phyloP scores from a whole-genome alignment of 2,329 filamentous ascomycete species.

The Colletotrichum aenigma region DNA sequence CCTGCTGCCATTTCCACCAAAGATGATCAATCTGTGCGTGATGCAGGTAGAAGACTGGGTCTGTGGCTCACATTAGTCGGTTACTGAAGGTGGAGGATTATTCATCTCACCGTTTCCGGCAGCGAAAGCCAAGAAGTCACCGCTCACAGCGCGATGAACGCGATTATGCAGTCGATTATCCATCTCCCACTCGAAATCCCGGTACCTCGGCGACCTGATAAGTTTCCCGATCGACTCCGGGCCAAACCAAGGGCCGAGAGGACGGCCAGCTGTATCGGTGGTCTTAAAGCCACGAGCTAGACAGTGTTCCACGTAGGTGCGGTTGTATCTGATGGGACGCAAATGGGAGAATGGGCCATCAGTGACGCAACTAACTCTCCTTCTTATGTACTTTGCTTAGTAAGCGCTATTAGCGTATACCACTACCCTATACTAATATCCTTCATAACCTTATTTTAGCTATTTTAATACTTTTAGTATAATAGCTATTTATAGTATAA shows the following conservation, averaged over 20 bases:
- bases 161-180: conserved; percentile 13
- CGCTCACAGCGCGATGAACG: conserved; percentile 8
- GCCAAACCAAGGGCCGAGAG: neutral
- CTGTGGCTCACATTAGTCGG: neutral
- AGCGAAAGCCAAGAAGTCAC: conserved; percentile 14
- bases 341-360: conserved; percentile 19
- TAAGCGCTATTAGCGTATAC: too few relatives aligned
- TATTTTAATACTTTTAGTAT: too few relatives aligned
- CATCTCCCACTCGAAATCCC: neutral
- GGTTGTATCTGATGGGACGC: conserved; percentile 19
- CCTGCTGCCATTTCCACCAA: neutral
- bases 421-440: too few relatives aligned
- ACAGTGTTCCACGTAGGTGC: conserved; percentile 4
- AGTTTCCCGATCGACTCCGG: neutral
- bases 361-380: too few relatives aligned
- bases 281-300: neutral
- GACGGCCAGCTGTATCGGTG: neutral
- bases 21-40: neutral
- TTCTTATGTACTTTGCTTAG: too few relatives aligned
- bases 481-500: too few relatives aligned
- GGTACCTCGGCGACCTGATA: neutral
- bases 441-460: too few relatives aligned
- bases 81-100: neutral
- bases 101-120: conserved; percentile 16
- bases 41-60: neutral